Conservation (phyloP, 2,329 filamentous ascomycete genomes). For the Periconia macrospinosa region DNA sequence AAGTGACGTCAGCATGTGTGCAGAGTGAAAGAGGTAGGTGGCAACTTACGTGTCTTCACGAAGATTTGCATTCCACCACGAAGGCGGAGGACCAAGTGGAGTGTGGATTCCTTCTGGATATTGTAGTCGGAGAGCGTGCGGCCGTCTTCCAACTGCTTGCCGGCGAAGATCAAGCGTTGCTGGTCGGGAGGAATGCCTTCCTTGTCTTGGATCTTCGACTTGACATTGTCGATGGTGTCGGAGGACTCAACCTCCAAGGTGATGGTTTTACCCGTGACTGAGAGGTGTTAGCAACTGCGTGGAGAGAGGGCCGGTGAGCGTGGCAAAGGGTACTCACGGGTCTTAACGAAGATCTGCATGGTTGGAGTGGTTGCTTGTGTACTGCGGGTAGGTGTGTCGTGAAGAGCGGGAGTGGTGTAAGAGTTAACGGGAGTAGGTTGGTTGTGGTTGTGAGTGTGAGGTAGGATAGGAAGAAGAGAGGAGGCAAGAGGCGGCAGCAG, state of each 20-base stretch:
- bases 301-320: conserved; percentile 15
- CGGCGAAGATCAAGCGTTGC: conserved; percentile 94
- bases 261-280: conserved; percentile 70
- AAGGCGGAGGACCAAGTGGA: conserved; percentile 75
- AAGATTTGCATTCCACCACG: conserved; percentile 67
- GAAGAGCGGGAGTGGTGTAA: background rate
- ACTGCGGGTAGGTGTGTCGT: background rate
- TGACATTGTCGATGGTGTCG: conserved; percentile 95
- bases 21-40: conserved; percentile 27
- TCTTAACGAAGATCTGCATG: conserved; percentile 99
- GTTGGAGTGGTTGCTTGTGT: conserved; percentile 40
- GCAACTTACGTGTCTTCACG: conserved; percentile 55
- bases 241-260: conserved; percentile 70
- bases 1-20: conserved; percentile 29
- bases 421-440: background rate
- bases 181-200: conserved; percentile 96
- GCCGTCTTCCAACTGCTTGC: conserved; percentile 95
- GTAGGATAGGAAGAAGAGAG: conserved; percentile 22
- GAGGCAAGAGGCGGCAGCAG: conserved; percentile 12
- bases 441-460: conserved; percentile 1
- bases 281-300: conserved; percentile 37
- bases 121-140: conserved; percentile 92
- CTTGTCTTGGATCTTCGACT: conserved; percentile 97
- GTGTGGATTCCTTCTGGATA: conserved; percentile 81
- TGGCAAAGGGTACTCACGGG: conserved; percentile 63